Base-by-base conservation (phyloP, 257 asterid species). In the Ligustrum vulgare region DNA sequence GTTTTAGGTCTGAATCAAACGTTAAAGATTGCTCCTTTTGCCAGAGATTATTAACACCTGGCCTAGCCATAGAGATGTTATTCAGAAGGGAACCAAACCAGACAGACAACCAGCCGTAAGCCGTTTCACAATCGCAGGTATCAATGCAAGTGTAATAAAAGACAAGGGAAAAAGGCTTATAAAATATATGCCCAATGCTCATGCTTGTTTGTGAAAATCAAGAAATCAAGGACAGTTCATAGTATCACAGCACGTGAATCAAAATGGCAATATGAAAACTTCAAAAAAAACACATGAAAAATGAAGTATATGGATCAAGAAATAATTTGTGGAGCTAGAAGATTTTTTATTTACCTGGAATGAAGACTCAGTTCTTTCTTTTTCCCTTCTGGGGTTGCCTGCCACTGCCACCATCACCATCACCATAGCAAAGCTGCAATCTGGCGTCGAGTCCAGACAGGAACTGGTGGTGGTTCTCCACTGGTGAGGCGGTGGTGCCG, bases 371-470 rank as follows among this genome's bases (percentile, higher is more conserved):
- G 82, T 82, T 84, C 82, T 86, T 87, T 82, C 86, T 91, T 71
- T 89, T 90, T 32, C 92, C 91, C 72, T 84, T 89, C 51, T 79
- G 91, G 76, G 88, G 67, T 47, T 81, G 87, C 70, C 89, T 68
- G 78, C 72, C 65, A 77, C 88, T 68, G 78, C 72, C 65, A 77
- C 68, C 78, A 51, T 82, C 65, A 77, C 68, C 78, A 51, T 82
- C 90, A 62, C 87, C 89, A 69, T 89, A 89, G 88, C 79, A 85
- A 73, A 81, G 90, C 85, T 92, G 94, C 81, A 89, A 91, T 70
- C 89, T 90, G 35, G 47, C 47, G 47, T 41, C 47, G 10, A 41
- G 47, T 41, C 47, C 47, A 41, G 92, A 72, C 70, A 84, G 82
- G 62, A 87, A 83, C 73, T 84, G 92, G 86, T 89, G 91, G 79